phyloP scores from a whole-genome alignment of 2,329 filamentous ascomycete species.

The Claviceps citrina region DNA sequence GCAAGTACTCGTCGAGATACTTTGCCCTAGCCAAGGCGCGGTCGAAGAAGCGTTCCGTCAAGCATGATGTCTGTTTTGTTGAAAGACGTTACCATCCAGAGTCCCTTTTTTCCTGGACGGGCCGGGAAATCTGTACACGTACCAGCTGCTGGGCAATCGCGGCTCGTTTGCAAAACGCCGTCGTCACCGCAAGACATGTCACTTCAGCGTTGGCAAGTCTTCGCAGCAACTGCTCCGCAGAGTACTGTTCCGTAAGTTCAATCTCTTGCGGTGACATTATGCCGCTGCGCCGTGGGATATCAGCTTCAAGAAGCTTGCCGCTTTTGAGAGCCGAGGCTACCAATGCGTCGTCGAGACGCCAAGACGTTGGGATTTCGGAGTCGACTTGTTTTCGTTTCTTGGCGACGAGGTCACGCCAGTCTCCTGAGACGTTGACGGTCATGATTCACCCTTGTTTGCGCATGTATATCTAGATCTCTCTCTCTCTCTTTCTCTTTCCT shows the following conservation, averaged over 20 bases:
- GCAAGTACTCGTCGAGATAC: slow-evolving; percentile 8
- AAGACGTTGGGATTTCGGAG: slow-evolving; percentile 3
- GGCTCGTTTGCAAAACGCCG: slow-evolving; percentile 16
- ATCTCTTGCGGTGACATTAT: slow-evolving; percentile 26
- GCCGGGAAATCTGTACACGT: neutral
- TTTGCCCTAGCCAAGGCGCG: slow-evolving; percentile 9
- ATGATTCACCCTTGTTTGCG: neutral
- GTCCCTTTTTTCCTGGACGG: no score
- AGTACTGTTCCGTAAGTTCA: slow-evolving; percentile 28
- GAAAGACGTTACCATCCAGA: no score
- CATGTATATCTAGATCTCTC: no score
- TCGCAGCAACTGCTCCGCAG: slow-evolving; percentile 20
- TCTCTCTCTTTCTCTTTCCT: neutral
- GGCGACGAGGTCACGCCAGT: slow-evolving; percentile 1
- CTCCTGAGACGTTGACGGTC: neutral
- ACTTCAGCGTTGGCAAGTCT: slow-evolving; percentile 19
- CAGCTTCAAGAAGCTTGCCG: slow-evolving; percentile 2
- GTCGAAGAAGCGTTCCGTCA: slow-evolving; percentile 32
- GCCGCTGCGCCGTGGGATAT: slow-evolving; percentile 14
- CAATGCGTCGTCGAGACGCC: slow-evolving; percentile 2
- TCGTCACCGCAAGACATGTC: slow-evolving; percentile 22
- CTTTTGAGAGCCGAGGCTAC: neutral
- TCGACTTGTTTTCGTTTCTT: slow-evolving; percentile 1
- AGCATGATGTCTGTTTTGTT: slow-evolving; percentile 15
- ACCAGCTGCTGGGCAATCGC: slow-evolving; percentile 16